These are phyloP conservation scores for Klebsormidium nitens DNA, from an alignment of 139 green algal genomes.

Conservation along the genomic window DNA sequence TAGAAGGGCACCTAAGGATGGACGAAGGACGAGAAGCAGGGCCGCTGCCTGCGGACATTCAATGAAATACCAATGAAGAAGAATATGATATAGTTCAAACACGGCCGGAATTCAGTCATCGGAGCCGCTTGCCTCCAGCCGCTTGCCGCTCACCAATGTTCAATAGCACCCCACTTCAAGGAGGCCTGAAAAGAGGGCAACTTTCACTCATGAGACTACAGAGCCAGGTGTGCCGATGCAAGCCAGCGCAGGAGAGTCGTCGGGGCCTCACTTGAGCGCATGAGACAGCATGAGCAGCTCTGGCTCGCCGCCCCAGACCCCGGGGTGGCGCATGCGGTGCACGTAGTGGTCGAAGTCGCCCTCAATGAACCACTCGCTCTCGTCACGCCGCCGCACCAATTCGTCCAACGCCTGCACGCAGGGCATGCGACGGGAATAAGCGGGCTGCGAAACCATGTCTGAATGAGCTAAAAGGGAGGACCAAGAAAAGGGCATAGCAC, in stretches of 20 bases:
- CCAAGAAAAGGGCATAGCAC: no score
- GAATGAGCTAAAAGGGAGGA: no score
- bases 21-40: neutral
- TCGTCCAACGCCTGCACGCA: constrained; percentile 7
- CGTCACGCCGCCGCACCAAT: constrained; percentile 2
- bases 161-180: neutral
- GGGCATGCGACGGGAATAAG: no score
- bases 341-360: constrained; percentile 47
- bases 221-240: neutral
- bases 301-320: constrained; percentile 44
- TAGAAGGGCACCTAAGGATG: neutral
- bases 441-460: no score
- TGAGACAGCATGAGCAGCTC: constrained; percentile 46
- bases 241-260: neutral
- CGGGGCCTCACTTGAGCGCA: constrained; percentile 26
- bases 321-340: constrained; percentile 21
- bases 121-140: neutral
- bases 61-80: constrained; percentile 16
- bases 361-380: constrained; percentile 41
- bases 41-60: neutral
- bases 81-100: constrained; percentile 4
- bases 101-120: neutral
- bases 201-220: neutral
- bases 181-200: constrained; percentile 8
- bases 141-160: neutral